These are phyloP conservation scores for Pythium brassicae DNA, from an alignment of 352 stramenopile genomes.

Conservation along the genomic window DNA sequence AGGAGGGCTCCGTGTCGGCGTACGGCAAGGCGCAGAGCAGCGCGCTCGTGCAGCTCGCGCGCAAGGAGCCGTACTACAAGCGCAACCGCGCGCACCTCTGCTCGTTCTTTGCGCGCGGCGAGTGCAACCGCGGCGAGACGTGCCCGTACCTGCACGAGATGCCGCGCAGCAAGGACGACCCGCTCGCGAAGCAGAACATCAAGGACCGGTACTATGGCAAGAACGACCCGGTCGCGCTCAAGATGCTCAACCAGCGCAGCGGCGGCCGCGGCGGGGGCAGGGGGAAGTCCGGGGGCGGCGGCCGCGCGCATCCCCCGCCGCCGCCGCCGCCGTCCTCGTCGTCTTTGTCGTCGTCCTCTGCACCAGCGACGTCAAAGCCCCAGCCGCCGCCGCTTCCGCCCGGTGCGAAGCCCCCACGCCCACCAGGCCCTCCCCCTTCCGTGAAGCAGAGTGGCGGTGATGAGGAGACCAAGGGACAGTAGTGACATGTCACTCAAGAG, in stretches of 20 bases:
- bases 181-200: slow-evolving; percentile 95
- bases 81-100: slow-evolving; percentile 91
- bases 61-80: slow-evolving; percentile 89
- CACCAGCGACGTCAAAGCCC: no score
- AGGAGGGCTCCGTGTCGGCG: slow-evolving; percentile 81
- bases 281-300: slow-evolving; percentile 16
- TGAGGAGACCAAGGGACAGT: slow-evolving; percentile 25
- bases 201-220: slow-evolving; percentile 93
- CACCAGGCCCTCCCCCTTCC: slow-evolving; percentile 44
- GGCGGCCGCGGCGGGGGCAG: slow-evolving; percentile 32
- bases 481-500: not conserved
- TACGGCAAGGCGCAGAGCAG: slow-evolving; percentile 85
- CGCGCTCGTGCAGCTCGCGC: slow-evolving; percentile 80
- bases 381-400: slow-evolving; percentile 51
- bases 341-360: not conserved
- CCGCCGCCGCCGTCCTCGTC: slow-evolving; percentile 14
- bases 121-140: slow-evolving; percentile 90
- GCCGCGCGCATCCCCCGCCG: slow-evolving; percentile 23
- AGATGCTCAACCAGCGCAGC: slow-evolving; percentile 62
- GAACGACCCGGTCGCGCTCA: slow-evolving; percentile 91
- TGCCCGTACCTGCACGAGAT: slow-evolving; percentile 96
- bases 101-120: slow-evolving; percentile 93
- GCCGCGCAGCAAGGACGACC: slow-evolving; percentile 89
- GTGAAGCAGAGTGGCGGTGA: slow-evolving; percentile 14
- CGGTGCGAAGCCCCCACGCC: slow-evolving; percentile 59